phyloP scores from a whole-genome alignment of 2,329 filamentous ascomycete species.

The Gaeumannomyces sp. region DNA sequence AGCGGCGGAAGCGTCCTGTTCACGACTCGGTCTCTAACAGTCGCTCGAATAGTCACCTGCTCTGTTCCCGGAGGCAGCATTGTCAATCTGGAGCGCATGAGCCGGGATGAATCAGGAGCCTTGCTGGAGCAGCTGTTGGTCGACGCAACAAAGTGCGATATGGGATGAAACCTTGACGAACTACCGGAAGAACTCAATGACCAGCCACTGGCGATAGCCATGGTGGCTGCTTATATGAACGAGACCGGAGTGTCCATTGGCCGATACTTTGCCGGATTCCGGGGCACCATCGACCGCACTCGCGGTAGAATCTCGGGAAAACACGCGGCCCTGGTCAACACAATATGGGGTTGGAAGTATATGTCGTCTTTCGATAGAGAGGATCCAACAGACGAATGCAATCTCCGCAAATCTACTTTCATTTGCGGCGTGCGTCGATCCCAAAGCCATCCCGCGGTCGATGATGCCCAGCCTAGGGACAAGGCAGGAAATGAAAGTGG shows the following conservation, averaged over 20 bases:
- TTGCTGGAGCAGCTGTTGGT: constrained; percentile 3
- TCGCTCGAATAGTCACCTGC: constrained; percentile 3
- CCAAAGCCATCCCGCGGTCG: constrained; percentile 30
- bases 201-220: constrained; percentile 15
- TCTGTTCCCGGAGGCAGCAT: constrained; percentile 9
- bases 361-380: constrained; percentile 34
- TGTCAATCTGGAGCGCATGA: constrained; percentile 10
- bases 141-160: neutral
- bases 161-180: neutral
- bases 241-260: constrained; percentile 8
- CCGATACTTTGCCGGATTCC: constrained; percentile 14
- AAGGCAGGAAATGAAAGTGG: constrained; percentile 17
- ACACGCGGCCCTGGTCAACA: too few species aligned
- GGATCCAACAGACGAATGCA: constrained; percentile 25
- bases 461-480: constrained; percentile 21
- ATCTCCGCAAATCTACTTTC: constrained; percentile 30
- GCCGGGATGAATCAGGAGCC: constrained; percentile 1
- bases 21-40: constrained; percentile 12
- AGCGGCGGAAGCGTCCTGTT: constrained; percentile 8
- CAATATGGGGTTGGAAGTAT: too few species aligned
- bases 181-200: constrained; percentile 11
- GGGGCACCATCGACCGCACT: too few species aligned
- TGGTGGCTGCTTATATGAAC: constrained; percentile 16
- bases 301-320: too few species aligned
- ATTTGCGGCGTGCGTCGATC: constrained; percentile 33